Evolutionary conservation across 495 filamentous ascomycete species (phyloP).

Genomic region (Neurospora sp.): DNA sequence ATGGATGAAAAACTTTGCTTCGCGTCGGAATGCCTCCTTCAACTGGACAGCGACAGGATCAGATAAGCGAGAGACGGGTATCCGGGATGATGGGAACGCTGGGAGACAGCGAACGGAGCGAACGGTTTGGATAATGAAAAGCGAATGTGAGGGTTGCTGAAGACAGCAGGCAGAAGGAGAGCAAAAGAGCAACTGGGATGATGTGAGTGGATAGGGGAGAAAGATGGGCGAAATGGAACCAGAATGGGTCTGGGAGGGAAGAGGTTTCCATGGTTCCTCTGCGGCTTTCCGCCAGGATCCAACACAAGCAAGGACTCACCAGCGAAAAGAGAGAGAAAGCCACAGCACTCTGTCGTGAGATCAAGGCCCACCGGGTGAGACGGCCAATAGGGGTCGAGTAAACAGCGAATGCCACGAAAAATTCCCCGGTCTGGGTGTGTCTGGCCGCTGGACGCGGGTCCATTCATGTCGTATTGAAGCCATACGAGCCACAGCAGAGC

Average conservation of each 20-base stretch:
- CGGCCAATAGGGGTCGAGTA: neutral
- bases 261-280: slow-evolving; percentile 6
- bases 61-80: neutral
- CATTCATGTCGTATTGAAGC: neutral
- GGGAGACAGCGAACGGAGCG: slow-evolving; percentile 1
- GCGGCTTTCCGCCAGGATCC: neutral
- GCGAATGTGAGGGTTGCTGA: slow-evolving; percentile 4
- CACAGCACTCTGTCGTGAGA: neutral
- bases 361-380: neutral
- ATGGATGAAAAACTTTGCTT: slow-evolving; percentile 3
- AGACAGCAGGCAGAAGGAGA: neutral
- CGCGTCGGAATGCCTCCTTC: neutral
- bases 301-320: neutral
- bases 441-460: neutral
- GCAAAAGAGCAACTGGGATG: slow-evolving; percentile 1
- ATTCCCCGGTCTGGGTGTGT: neutral
- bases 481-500: neutral
- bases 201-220: slow-evolving; percentile 1
- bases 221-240: neutral
- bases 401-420: neutral
- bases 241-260: slow-evolving; percentile 9
- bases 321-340: neutral
- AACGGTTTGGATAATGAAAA: neutral
- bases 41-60: neutral
- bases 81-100: neutral